Conservation (phyloP, 768 basidiomycete genomes). For the Leccinum rimulosum region DNA sequence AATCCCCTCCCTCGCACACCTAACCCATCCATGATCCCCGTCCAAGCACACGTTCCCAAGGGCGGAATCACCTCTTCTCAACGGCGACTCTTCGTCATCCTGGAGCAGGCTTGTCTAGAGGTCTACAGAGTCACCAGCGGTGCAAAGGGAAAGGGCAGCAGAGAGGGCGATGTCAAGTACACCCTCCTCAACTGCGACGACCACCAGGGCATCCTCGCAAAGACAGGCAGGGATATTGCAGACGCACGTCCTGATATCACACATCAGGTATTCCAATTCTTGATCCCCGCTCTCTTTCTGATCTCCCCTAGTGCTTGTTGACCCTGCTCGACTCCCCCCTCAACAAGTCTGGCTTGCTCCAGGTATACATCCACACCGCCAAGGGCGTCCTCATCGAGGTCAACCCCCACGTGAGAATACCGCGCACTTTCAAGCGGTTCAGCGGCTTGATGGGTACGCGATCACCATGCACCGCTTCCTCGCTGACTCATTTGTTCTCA, state of each 20-base stretch:
- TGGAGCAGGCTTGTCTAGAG: slow-evolving; percentile 95
- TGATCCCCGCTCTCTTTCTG: not conserved
- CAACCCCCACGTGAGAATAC: slow-evolving; percentile 96
- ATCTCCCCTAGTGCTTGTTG: slow-evolving; percentile 70
- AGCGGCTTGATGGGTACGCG: slow-evolving; percentile 93
- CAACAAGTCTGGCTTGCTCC: slow-evolving; percentile 94
- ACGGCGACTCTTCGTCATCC: slow-evolving; percentile 81
- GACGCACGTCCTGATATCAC: slow-evolving; percentile 99
- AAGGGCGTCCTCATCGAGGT: slow-evolving; percentile 97
- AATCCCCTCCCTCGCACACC: slow-evolving; percentile 44
- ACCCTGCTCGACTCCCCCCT: slow-evolving; percentile 96
- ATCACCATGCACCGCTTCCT: no score
- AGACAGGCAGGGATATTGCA: slow-evolving; percentile 96
- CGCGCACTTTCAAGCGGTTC: slow-evolving; percentile 97
- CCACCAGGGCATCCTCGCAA: slow-evolving; percentile 97
- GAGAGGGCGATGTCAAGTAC: slow-evolving; percentile 85
- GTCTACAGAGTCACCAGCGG: slow-evolving; percentile 82
- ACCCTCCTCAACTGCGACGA: slow-evolving; percentile 97
- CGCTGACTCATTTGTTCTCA: slow-evolving; percentile 30
- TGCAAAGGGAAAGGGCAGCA: slow-evolving; percentile 47
- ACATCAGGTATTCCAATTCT: slow-evolving; percentile 69
- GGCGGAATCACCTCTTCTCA: slow-evolving; percentile 50
- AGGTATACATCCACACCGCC: slow-evolving; percentile 98
- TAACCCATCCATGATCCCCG: slow-evolving; percentile 80
- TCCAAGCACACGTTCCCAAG: slow-evolving; percentile 73